Base-by-base conservation (phyloP, 257 asterid genomes). In the Solanum corneliomulleri region DNA sequence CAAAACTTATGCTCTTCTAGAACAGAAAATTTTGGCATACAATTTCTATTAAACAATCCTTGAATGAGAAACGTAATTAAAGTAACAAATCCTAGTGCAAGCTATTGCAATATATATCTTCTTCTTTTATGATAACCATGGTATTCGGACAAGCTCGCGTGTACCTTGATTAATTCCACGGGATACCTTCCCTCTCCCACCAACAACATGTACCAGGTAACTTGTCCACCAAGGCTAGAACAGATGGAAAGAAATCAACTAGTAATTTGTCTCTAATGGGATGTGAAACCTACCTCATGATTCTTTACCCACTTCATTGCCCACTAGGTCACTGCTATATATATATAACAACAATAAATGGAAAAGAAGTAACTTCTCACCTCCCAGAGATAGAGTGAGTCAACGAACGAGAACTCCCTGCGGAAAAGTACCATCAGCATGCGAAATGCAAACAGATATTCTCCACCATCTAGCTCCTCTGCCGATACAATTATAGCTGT, bases 381-480 rank as follows among this genome's bases (percentile, higher is more conserved):
- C 99, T 96, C 98, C 99, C 99, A 96, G 74, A 96, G 95, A 92
- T 95, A 94, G 90, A 96, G 87, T 11, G 97, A 95, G 94, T 96
- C 99, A 47, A 94, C 93, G 86, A 95, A 95, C 13, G 98, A 96
- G 91, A 96, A 95, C 89, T 96, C 99, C 89, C 99, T 94, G 87
- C 98, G 95, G 58, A 96, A 96, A 86, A 96, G 95, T 85, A 95
- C 98, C 99, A 96, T 96, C 91, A 95, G 91, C 99, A 96, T 96
- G 71, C 99, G 98, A 89, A 96, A 94, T 74, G 99, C 99, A 86
- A 96, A 96, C 84, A 96, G 90, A 91, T 96, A 96, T 85, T 96
- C 98, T 86, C 99, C 99, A 21, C 98, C 99, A 89, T 95, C 99
- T 89, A 96, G 91, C 85, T 94, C 98, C 98, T 95, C 99, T 96